Evolutionary conservation across 192 early-diverging fungal genomes (phyloP), one percentile per base, ranked within the genome.

Genomic region (Entophlyctis luteolus): DNA sequence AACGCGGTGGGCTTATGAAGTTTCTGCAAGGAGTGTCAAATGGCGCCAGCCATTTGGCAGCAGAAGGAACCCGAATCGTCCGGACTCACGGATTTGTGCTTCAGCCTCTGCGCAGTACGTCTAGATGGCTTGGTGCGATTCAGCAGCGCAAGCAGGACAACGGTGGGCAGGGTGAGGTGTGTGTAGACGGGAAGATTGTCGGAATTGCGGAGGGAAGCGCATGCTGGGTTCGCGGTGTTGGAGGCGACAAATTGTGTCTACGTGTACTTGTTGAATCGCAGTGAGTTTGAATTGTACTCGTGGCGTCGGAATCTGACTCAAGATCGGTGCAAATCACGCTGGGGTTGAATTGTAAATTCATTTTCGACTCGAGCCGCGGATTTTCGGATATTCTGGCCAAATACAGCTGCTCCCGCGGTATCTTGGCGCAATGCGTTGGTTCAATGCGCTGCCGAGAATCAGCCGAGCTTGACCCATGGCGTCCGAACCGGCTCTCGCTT

Each of bases 161-260:
- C 25, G 18, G 2, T 23, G 60, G 36, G n/a, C 6, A 12, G 20
- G 39, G 34, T 35, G 67, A 69, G 16, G 36, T 69, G 18, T 71
- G 63, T 55, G 37, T 69, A 16, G 69, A 71, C 39, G 69, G 69
- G 25, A 63, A 71, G 27, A 71, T 71, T 62, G 29, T n/a, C 16
- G 8, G 23, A 12, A 31, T 57, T 16, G 16, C 14, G 33, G 8
- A 14, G 10, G 55, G 55, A 10, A 34, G 20, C 8, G 55, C 55
- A 1, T 28, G 20, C 36, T 57, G 55, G 55, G 2, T 57, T 16
- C 29, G 33, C n/a, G 55, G 36, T 25, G 8, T 34, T 16, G 55
- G 36, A 16, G 28, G 36, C 16, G 55, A 57, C 14, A 34, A 23
- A 28, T 12, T 22, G 50, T 20, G 16, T 14, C 29, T 53, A 27